These are phyloP conservation scores for Suillus fuscotomentosus DNA, from an alignment of 768 basidiomycete species.

Conservation along the genomic window DNA sequence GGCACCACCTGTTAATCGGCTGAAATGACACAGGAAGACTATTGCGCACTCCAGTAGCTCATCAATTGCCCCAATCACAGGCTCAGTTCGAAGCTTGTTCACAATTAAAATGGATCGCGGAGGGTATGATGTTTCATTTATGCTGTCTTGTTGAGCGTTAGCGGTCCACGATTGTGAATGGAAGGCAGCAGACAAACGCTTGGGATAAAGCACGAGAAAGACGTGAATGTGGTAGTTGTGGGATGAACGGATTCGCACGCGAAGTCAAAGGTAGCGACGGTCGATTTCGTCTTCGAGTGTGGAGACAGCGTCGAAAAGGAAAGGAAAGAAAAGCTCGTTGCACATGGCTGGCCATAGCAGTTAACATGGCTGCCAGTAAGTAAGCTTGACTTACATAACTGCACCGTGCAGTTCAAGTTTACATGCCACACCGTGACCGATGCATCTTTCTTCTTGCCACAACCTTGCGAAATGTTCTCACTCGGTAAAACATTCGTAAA, in stretches of 20 bases:
- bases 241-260: background rate
- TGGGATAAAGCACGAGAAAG: constrained; percentile 2
- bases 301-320: background rate
- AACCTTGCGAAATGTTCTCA: constrained; percentile 1
- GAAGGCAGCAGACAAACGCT: constrained; percentile 5
- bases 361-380: background rate
- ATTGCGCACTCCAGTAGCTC: constrained; percentile 63
- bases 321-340: background rate
- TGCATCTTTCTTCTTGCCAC: background rate
- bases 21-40: background rate
- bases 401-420: background rate
- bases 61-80: constrained; percentile 74
- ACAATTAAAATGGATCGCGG: constrained; percentile 72
- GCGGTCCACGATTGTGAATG: constrained; percentile 7
- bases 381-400: background rate
- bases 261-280: background rate
- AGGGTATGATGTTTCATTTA: constrained; percentile 27
- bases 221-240: no score
- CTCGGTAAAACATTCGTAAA: background rate
- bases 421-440: background rate
- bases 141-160: constrained; percentile 26
- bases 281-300: background rate
- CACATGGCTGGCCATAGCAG: background rate
- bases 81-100: constrained; percentile 77
- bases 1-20: background rate